Conservation (phyloP, 192 early-diverging fungal species). For the Linnemannia elongata region DNA sequence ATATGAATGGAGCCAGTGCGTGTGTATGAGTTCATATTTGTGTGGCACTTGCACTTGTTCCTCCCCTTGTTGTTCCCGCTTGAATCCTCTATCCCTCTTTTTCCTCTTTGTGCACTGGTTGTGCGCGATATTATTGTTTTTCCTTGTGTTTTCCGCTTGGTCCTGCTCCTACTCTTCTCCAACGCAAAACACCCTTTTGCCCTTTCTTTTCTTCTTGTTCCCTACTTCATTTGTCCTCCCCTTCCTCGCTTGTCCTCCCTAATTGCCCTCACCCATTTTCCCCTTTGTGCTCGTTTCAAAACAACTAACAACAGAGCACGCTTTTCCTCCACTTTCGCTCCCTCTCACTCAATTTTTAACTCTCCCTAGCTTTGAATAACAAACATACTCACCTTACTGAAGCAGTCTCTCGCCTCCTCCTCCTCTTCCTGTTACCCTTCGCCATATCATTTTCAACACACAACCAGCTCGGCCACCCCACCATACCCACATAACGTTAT, state of each 20-base stretch:
- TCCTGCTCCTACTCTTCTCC: background rate
- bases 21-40: background rate
- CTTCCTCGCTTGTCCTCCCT: background rate
- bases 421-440: too few relatives aligned
- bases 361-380: background rate
- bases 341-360: background rate
- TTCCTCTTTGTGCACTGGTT: background rate
- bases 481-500: constrained; percentile 18
- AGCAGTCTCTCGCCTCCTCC: background rate
- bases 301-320: background rate
- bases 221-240: too few relatives aligned
- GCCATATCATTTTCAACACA: background rate
- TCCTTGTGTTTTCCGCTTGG: background rate
- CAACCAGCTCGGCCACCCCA: background rate
- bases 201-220: background rate
- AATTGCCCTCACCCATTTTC: background rate
- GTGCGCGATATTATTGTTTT: background rate
- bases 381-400: background rate
- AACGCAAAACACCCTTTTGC: background rate
- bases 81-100: background rate
- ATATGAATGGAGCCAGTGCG: background rate
- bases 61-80: background rate
- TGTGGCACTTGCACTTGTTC: background rate
- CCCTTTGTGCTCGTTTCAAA: background rate
- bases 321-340: background rate